A percentile compares a stretch with the other conserved stretches of the same genome.
These are phyloP conservation scores for Cucurbita ficifolia DNA, from an alignment of 306 rosid species.

Conservation along the genomic window DNA sequence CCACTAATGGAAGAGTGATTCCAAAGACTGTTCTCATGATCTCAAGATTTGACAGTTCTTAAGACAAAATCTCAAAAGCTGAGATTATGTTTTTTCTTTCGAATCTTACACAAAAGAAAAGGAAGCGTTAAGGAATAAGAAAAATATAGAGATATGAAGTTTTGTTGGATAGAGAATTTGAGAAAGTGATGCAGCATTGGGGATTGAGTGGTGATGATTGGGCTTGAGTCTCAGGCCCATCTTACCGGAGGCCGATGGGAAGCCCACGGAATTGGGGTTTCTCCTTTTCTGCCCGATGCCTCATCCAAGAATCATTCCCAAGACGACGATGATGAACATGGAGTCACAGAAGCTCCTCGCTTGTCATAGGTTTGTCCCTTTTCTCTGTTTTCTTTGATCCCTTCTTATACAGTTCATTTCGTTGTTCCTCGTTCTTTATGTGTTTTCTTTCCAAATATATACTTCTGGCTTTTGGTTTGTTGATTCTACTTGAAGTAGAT, in stretches of 20 bases:
- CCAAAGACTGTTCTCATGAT: no score
- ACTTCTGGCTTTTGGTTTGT: background rate
- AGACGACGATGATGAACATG: slow-evolving; percentile 9
- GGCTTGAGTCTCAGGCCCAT: no score
- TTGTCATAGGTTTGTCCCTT: slow-evolving; percentile 10
- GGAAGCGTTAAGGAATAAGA: no score
- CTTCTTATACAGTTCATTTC: background rate
- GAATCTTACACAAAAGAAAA: no score
- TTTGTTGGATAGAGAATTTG: no score
- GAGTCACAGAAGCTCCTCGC: slow-evolving; percentile 45
- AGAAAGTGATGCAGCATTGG: no score
- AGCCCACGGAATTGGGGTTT: slow-evolving; percentile 22
- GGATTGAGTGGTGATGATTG: no score
- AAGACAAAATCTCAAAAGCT: no score
- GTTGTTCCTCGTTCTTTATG: background rate
- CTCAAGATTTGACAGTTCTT: no score
- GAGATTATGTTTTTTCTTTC: no score
- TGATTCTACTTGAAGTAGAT: background rate
- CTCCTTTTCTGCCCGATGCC: slow-evolving; percentile 22
- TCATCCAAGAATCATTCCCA: slow-evolving; percentile 26
- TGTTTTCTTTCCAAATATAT: background rate
- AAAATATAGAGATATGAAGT: no score
- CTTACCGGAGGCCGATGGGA: slow-evolving; percentile 22
- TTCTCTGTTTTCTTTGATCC: background rate
- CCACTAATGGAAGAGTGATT: no score